These are phyloP conservation scores for Melaleuca alternifolia DNA, from an alignment of 345 rosid genomes.

Conservation along the genomic window DNA sequence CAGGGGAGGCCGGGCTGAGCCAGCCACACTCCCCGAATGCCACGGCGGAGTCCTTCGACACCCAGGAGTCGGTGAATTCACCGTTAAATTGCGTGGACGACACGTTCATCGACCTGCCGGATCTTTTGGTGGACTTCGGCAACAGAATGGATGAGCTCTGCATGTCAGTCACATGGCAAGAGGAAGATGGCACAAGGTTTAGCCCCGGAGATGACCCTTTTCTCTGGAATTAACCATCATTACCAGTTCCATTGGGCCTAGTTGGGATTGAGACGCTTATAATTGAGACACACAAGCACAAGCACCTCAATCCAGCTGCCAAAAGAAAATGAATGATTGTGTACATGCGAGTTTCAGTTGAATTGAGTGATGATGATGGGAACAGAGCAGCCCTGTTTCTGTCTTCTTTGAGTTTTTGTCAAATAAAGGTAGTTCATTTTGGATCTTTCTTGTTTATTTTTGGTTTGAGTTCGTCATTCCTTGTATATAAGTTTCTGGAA, in stretches of 20 bases:
- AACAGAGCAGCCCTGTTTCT: neutral
- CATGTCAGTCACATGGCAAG: constrained; percentile 30
- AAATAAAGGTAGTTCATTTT: neutral
- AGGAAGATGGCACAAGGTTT: neutral
- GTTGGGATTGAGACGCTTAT: neutral
- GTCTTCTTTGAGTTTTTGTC: neutral
- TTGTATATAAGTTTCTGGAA: neutral
- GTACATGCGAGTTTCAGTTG: neutral
- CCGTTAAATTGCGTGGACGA: constrained; percentile 26
- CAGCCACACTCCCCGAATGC: constrained; percentile 6
- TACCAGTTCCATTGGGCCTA: neutral
- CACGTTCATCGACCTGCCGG: constrained; percentile 62
- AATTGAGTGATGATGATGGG: neutral
- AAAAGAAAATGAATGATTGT: neutral
- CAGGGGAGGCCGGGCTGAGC: neutral
- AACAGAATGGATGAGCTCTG: constrained; percentile 33
- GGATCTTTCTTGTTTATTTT: neutral
- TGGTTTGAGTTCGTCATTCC: neutral
- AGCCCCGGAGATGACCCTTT: neutral
- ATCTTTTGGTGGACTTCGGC: constrained; percentile 31
- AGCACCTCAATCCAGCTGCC: neutral
- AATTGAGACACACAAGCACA: neutral
- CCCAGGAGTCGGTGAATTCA: constrained; percentile 18
- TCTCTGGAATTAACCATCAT: neutral
- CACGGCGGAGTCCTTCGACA: constrained; percentile 13